Conservation (phyloP, 805 yeast species). For the Ogataea glucozyma region DNA sequence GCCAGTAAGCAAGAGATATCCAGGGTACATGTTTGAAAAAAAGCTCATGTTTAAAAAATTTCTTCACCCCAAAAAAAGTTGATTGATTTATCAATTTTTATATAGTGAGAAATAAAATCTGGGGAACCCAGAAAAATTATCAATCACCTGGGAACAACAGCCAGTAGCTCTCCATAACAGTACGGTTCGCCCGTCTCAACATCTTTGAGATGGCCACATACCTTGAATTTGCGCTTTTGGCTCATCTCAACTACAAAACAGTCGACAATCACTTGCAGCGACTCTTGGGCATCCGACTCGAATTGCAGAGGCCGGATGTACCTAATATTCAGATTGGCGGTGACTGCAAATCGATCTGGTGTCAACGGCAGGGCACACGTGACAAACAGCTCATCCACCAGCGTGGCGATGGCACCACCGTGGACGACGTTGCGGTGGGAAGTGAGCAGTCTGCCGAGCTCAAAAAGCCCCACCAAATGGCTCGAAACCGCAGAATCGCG, state of each 20-base stretch:
- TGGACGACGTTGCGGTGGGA: constrained; percentile 53
- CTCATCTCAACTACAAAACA: constrained; percentile 22
- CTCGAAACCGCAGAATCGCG: constrained; percentile 32
- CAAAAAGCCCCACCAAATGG: constrained; percentile 46
- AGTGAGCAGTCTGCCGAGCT: constrained; percentile 45
- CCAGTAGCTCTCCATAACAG: constrained; percentile 5
- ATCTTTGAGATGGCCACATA: neutral
- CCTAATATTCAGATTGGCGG: constrained; percentile 46
- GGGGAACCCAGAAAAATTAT: neutral
- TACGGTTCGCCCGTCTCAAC: neutral
- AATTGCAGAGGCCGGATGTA: constrained; percentile 36
- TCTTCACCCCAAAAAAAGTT: too few relatives aligned
- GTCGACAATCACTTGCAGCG: constrained; percentile 24
- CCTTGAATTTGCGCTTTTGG: constrained; percentile 3
- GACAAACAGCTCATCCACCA: constrained; percentile 54
- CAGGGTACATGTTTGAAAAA: too few relatives aligned
- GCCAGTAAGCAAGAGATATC: too few relatives aligned
- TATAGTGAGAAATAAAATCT: too few relatives aligned
- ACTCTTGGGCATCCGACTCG: constrained; percentile 12
- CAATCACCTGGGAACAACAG: constrained; percentile 3
- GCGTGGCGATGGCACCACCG: constrained; percentile 54
- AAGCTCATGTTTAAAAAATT: too few relatives aligned
- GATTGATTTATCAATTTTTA: too few relatives aligned
- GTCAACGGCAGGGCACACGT: constrained; percentile 50
- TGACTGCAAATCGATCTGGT: constrained; percentile 48